Percentiles rank a stretch among this genome's conserved stretches.
Evolutionary conservation across 768 basidiomycete genomes (phyloP).

Genomic region (Ramaria sp.): DNA sequence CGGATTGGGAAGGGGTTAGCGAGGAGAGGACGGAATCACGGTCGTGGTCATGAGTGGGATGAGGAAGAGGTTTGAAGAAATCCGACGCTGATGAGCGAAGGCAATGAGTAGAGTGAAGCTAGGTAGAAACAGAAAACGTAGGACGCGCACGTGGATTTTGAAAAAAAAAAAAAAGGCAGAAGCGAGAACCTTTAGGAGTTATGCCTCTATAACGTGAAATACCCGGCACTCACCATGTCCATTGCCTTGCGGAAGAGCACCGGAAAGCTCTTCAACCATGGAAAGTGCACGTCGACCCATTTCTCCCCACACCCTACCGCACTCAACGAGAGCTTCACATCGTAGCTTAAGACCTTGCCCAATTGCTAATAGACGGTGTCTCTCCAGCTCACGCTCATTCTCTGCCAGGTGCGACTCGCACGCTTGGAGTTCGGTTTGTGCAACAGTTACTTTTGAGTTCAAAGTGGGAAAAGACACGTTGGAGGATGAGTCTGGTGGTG

Average conservation of each 20-base stretch:
- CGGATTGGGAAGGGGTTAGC: slow-evolving; percentile 66
- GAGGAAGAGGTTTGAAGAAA: slow-evolving; percentile 7
- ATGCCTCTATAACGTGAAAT: background rate
- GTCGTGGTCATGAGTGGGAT: slow-evolving; percentile 16
- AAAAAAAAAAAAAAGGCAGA: background rate
- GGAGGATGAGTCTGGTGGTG: slow-evolving; percentile 14
- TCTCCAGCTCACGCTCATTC: slow-evolving; percentile 57
- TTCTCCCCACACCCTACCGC: slow-evolving; percentile 58
- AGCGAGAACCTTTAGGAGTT: background rate
- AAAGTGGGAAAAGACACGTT: slow-evolving; percentile 11
- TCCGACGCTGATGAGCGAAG: background rate
- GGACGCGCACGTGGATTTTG: background rate
- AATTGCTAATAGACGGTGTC: slow-evolving; percentile 41
- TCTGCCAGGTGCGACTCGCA: slow-evolving; percentile 65
- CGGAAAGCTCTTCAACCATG: slow-evolving; percentile 21
- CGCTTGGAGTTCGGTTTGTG: slow-evolving; percentile 71
- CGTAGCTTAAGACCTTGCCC: slow-evolving; percentile 52
- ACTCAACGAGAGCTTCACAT: slow-evolving; percentile 55
- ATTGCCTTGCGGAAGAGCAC: slow-evolving; percentile 8
- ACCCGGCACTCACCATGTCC: slow-evolving; percentile 20
- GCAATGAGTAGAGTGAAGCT: background rate
- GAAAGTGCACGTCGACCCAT: slow-evolving; percentile 55
- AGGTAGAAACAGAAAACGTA: background rate
- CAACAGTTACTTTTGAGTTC: slow-evolving; percentile 43
- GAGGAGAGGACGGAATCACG: slow-evolving; percentile 43